phyloP scores from a whole-genome alignment of 805 yeast genomes.

The Candida xyloterini region DNA sequence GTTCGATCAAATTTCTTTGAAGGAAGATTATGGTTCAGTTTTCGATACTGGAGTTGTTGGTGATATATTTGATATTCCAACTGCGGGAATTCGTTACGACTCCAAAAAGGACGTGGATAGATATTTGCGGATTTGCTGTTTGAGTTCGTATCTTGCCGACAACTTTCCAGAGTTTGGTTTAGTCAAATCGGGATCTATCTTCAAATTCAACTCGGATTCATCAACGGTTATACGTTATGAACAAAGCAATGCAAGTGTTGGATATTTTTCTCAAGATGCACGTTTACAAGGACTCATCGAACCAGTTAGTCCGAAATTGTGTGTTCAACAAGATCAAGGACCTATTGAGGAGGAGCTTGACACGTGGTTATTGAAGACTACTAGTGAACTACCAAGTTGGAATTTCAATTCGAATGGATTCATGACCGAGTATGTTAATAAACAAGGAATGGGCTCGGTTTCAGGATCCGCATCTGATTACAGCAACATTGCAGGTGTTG shows the following conservation, averaged over 20 bases:
- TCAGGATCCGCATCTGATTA: slow-evolving; percentile 7
- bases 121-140: slow-evolving; percentile 46
- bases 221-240: slow-evolving; percentile 7
- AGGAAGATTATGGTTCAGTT: slow-evolving; percentile 48
- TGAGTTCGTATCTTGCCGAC: slow-evolving; percentile 52
- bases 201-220: slow-evolving; percentile 34
- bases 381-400: slow-evolving; percentile 29
- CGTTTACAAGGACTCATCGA: slow-evolving; percentile 25
- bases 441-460: slow-evolving; percentile 22
- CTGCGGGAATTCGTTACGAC: slow-evolving; percentile 54
- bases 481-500: slow-evolving; percentile 10
- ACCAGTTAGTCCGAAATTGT: slow-evolving; percentile 13
- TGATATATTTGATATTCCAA: slow-evolving; percentile 61
- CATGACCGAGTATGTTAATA: slow-evolving; percentile 31
- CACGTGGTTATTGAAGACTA: slow-evolving; percentile 19
- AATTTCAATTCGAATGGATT: slow-evolving; percentile 31
- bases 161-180: slow-evolving; percentile 51
- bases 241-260: slow-evolving; percentile 21
- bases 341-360: neutral
- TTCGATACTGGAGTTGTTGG: slow-evolving; percentile 57
- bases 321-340: slow-evolving; percentile 4
- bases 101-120: slow-evolving; percentile 48
- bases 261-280: slow-evolving; percentile 26
- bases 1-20: slow-evolving; percentile 60
- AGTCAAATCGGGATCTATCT: slow-evolving; percentile 43